Evolutionary conservation across 495 filamentous ascomycete genomes (phyloP), one percentile per base, ranked within the genome.

Genomic region (Halenospora varia): DNA sequence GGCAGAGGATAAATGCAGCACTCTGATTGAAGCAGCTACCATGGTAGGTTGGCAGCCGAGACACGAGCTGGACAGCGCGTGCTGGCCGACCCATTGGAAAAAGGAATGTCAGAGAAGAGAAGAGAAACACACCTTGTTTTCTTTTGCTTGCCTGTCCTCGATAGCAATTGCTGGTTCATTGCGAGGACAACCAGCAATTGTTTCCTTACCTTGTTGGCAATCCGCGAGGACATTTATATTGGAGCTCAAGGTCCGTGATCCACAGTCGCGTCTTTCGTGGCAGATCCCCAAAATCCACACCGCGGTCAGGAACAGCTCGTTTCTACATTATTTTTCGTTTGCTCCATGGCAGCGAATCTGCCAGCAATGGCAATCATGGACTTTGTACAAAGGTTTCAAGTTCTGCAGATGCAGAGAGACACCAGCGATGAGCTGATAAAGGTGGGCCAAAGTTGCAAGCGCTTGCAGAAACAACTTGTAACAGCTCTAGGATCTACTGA

Each of bases 351-450:
- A 24, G 50, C 55, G 44, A 56, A 59, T 49, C 20, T 55, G 39
- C 51, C 56, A 35, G 25, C 53, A n/a, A 54, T 57, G 48, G 59
- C 52, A 9, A 64, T 76, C 26, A 64, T 74, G 65, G 64, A 70
- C 45, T 78, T 78, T 51, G 66, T 75, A 48, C 68, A 72, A 42
- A 67, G 75, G 3, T 79, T 72, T 49, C 67, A 71, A 49, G 57
- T 55, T 3, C 63, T 76, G 19, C 66, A 73, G 55, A 20, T 53
- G 2, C 66, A 72, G 8, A 59, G 67, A 26, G 70, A 77, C 29
- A 61, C 55, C 3, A 68, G 64, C 17, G 66, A 75, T 13, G 55
- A 69, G 22, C 61, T 80, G 55, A 60, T 67, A 22, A 61, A 65
- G 62, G 65, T 67, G 51, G 24, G 55, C 61, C 71, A n/a, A 62